Base-by-base conservation (phyloP, 2,329 filamentous ascomycete species). In the Penicillium verrucosum region DNA sequence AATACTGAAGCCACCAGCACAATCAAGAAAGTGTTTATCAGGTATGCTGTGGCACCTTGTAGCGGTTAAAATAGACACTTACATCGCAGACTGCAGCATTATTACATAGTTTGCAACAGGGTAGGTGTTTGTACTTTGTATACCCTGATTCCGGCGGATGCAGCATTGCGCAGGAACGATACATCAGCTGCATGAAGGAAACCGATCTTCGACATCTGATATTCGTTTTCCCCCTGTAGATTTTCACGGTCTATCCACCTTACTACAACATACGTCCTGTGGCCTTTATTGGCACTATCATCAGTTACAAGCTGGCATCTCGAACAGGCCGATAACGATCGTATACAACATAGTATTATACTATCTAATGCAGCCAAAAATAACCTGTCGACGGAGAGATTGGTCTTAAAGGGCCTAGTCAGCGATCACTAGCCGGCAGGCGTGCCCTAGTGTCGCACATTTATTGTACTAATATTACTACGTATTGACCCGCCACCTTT, bases 381-480 rank as follows among this genome's bases (percentile, higher is more conserved):
- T 63, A 64, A 61, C 46, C 52, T 62, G 56, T 59, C 32, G 32
- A 30, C 42, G 32, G 25, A 40, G 25, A 41, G 25, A 43, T 40
- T 25, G 21, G 14, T 30, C 52, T 56, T 44, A 41, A 57, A 43
- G 49, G 53, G 53, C 51, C 57, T 64, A 60, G 60, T 60, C 54
- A 54, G 34, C 58, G 60, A 63, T 63, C 61, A 59, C 54, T 61
- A 41, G 52, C 53, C 51, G 49, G 55, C 37, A 49, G 59, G 52
- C 58, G 59, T 36, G 44, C 27, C 51, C 62, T 65, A 63, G 61
- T 61, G 62, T 66, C 52, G 51, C 62, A 65, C 54, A 59, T 62
- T 64, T 60, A 65, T 60, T 62, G 55, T 53, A 54, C 30, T 45
- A 21, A 50, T 43, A 47, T 40, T 18, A 21, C 41, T n/a, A 27